phyloP scores from a whole-genome alignment of 2,329 filamentous ascomycete genomes.

The Alternaria sp. region DNA sequence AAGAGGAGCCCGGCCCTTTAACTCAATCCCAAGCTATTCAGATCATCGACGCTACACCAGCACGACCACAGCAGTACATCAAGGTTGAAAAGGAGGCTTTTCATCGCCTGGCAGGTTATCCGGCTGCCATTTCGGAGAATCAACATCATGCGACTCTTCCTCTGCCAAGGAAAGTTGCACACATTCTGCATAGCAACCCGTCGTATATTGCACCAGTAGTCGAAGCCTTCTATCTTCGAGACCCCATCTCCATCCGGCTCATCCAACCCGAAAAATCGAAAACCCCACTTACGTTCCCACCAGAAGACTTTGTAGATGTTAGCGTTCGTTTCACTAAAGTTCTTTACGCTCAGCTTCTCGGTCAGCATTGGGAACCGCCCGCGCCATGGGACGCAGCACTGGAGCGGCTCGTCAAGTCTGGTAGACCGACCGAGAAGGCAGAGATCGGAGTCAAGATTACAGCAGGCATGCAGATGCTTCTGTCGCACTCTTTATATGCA shows the following conservation, averaged over 20 bases:
- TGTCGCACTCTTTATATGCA: constrained; percentile 69
- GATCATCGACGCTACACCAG: constrained; percentile 63
- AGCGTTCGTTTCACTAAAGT: constrained; percentile 86
- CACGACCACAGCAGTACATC: constrained; percentile 70
- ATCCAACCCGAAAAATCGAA: constrained; percentile 61
- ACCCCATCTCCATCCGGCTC: constrained; percentile 75
- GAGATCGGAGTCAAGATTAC: constrained; percentile 89
- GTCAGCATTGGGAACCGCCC: constrained; percentile 76
- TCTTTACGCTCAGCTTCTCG: constrained; percentile 87
- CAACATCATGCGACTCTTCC: constrained; percentile 77
- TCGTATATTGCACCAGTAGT: constrained; percentile 80
- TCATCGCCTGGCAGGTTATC: constrained; percentile 84
- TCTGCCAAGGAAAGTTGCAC: constrained; percentile 82
- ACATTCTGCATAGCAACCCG: constrained; percentile 76
- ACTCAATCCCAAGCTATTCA: constrained; percentile 68
- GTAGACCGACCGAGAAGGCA: constrained; percentile 48
- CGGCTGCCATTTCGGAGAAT: constrained; percentile 72
- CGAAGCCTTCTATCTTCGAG: constrained; percentile 91
- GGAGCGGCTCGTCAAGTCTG: constrained; percentile 34
- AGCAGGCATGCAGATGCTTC: constrained; percentile 88
- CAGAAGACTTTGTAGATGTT: constrained; percentile 77
- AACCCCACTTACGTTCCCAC: constrained; percentile 68
- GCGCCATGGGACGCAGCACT: constrained; percentile 61
- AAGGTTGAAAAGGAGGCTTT: constrained; percentile 89
- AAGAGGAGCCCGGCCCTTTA: constrained; percentile 51